Conservation (phyloP, 139 green algal genomes). For the Pedinophyceae sp. region DNA sequence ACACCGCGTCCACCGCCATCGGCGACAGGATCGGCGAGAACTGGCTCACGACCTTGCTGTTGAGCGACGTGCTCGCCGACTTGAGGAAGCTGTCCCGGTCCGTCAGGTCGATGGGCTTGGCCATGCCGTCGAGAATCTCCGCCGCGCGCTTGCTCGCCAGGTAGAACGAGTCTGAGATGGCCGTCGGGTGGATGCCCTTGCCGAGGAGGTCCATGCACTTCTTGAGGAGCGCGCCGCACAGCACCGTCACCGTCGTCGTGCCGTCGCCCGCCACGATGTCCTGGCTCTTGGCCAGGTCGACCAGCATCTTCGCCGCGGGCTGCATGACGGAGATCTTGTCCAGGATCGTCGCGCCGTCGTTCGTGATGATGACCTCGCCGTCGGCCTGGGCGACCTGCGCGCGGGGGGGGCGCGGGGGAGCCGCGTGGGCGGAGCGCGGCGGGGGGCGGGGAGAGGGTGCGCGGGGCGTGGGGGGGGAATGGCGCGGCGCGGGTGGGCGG, state of each 20-base stretch:
- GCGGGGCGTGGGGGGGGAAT: too few relatives aligned
- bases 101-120: constrained; percentile 75
- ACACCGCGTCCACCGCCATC: constrained; percentile 90
- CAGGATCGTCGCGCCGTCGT: constrained; percentile 96
- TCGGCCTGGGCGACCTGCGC: constrained; percentile 59
- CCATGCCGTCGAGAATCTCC: constrained; percentile 58
- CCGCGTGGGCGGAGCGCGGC: too few relatives aligned
- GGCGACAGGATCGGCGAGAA: constrained; percentile 83
- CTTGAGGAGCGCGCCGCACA: constrained; percentile 82
- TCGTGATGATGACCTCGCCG: constrained; percentile 98
- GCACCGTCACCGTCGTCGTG: constrained; percentile 84
- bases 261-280: constrained; percentile 72
- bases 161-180: constrained; percentile 87
- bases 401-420: constrained; percentile 1
- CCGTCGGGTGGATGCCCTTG: constrained; percentile 79
- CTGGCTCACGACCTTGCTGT: constrained; percentile 89
- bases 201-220: constrained; percentile 72
- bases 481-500: too few relatives aligned
- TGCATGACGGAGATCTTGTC: constrained; percentile 95
- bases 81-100: constrained; percentile 32
- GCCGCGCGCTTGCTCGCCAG: constrained; percentile 60
- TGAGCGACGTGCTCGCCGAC: constrained; percentile 42
- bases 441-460: too few relatives aligned
- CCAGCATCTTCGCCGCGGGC: constrained; percentile 98
- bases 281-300: constrained; percentile 92